Base-by-base conservation (phyloP, 2,329 filamentous ascomycete species). In the Emergomyces africanus region DNA sequence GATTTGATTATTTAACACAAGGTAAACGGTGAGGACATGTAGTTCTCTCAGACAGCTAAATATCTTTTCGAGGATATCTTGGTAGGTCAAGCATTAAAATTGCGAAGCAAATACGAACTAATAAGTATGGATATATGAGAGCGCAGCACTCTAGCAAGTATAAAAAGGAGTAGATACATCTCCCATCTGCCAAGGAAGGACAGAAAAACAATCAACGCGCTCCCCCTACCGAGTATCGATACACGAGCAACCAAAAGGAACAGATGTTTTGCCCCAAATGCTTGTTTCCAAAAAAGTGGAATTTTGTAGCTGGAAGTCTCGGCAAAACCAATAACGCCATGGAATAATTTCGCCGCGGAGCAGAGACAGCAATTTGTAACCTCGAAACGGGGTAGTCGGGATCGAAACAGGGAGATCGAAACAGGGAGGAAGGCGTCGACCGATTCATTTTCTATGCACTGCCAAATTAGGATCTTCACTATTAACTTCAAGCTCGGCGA, bases 371-470 rank as follows among this genome's bases (percentile, higher is more conserved):
- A 44, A 44, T 44, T 55, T 33, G 25, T 33, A 30, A 23, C 25
- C 33, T 55, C 25, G 23, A 44, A 44, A 55, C 39, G 54, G 20
- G 37, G 37, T 49, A 44, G 23, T 44, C 28, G 37, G 10, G 33
- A 25, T 5, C n/a, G 15, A 30, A 55, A 51, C 8, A 37, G 15
- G 35, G 15, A 18, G 33, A 25, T 5, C n/a, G 15, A 30, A 55
- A 51, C 8, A 37, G 15, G 35, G 15, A 41, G 28, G 33, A 35
- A 35, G 33, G 33, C 1, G 15, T n/a, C 3, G 35, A n/a, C 1
- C 46, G 46, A 2, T 25, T 51, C 30, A 58, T 18, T 48, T 53
- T 57, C 56, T 58, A 58, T 39, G 57, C 57, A 33, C 57, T 58
- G 28, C 33, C 37, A 23, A 35, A 44, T 58, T 30, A 58, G 23